These are phyloP conservation scores for Aspergillus pseudotamarii DNA, from an alignment of 2,329 filamentous ascomycete genomes.

Conservation along the genomic window DNA sequence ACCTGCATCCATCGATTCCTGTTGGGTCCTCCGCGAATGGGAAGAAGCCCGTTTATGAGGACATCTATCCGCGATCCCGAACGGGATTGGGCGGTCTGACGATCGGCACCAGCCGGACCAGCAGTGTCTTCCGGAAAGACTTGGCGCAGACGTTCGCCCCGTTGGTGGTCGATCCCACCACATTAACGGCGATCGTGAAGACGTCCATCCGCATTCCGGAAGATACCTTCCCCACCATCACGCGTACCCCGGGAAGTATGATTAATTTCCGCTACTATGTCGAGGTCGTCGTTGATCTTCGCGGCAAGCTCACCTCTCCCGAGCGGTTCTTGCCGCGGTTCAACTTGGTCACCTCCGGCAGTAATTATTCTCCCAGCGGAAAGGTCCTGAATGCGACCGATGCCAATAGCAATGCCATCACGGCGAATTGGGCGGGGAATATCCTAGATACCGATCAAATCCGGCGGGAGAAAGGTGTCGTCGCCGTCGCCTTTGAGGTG, in stretches of 20 bases:
- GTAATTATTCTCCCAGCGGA: conserved; percentile 47
- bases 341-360: conserved; percentile 52
- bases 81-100: conserved; percentile 86
- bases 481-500: conserved; percentile 82
- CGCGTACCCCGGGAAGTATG: conserved; percentile 85
- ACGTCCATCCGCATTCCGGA: conserved; percentile 85
- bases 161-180: conserved; percentile 80
- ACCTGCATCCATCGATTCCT: conserved; percentile 69
- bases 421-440: conserved; percentile 55
- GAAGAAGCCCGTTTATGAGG: conserved; percentile 73
- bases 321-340: conserved; percentile 64
- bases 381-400: conserved; percentile 38
- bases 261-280: conserved; percentile 94
- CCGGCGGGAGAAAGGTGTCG: conserved; percentile 86
- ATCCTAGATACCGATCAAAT: conserved; percentile 88
- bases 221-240: conserved; percentile 89
- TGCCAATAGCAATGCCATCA: conserved; percentile 36
- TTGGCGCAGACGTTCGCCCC: conserved; percentile 86
- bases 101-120: conserved; percentile 81
- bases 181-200: conserved; percentile 76
- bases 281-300: conserved; percentile 89
- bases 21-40: conserved; percentile 65
- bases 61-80: conserved; percentile 83
- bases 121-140: conserved; percentile 94
- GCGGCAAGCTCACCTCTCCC: conserved; percentile 79